Base-by-base conservation (phyloP, 345 rosid genomes). In the Cardamine resedifolia region DNA sequence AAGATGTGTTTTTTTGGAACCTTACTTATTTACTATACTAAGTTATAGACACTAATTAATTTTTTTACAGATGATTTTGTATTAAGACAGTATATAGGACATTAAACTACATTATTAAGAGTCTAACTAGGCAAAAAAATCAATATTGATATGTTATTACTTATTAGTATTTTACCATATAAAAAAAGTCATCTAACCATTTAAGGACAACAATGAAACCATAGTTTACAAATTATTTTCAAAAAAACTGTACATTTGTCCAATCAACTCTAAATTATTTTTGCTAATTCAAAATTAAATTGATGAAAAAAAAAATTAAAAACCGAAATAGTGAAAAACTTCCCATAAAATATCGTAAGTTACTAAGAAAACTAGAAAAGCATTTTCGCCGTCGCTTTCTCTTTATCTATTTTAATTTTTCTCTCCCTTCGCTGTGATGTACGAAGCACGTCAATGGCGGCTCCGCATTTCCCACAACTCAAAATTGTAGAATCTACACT, bases 401-500 rank as follows among this genome's bases (percentile, higher is more conserved):
- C 36, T 50, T 49, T 27, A 11, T 58, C 27, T 45, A 15, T 24
- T 0, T 39, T 4, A 19, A 1, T 1, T 7, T 30, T 6, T 24
- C 34, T 58, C 7, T 24, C 7, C 16, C 34, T 47, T 19, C 16
- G 41, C 63, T 72, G 52, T 49, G 57, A 59, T 76, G 70, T 73
- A 62, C 68, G 79, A 81, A 78, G 82, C 85, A 70, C 81, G 72
- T 81, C 68, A 78, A 81, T 78, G 86, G 86, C 83, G 80, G 86
- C 85, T 76, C 75, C 72, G 43, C 50, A 52, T 43, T 66, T 71
- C 68, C 1, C 78, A 44, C 26, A 45, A 71, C 43, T 62, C 74
- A 45, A 74, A 61, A 53, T 1, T 3, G 31, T 33, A 51, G 55
- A 55, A 59, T 66, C 58, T 58, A 34, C 47, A 24, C 59, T 76